phyloP scores from a whole-genome alignment of 495 filamentous ascomycete genomes.

The Trichocladium uniseriatum region DNA sequence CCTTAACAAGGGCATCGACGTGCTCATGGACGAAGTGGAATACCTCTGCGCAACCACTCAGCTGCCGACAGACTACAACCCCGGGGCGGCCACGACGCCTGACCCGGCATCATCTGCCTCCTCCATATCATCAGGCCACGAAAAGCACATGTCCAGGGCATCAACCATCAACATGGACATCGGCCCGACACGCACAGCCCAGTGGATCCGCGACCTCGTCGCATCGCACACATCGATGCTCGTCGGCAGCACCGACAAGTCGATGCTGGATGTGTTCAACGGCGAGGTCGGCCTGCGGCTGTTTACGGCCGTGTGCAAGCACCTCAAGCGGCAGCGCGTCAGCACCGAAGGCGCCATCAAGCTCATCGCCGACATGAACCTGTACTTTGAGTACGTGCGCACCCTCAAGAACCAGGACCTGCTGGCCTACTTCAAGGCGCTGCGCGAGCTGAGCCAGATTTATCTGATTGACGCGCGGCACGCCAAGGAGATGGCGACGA shows the following conservation, averaged over 20 bases:
- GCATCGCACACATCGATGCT: slow-evolving; percentile 85
- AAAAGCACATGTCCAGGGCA: slow-evolving; percentile 2
- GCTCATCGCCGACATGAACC: slow-evolving; percentile 92
- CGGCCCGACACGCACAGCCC: slow-evolving; percentile 69
- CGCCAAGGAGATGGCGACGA: slow-evolving; percentile 87
- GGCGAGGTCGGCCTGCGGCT: slow-evolving; percentile 92
- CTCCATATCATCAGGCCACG: slow-evolving; percentile 12
- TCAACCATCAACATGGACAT: slow-evolving; percentile 53
- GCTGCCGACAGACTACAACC: slow-evolving; percentile 82
- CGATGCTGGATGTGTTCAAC: slow-evolving; percentile 96
- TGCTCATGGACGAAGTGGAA: slow-evolving; percentile 96
- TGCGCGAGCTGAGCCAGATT: slow-evolving; percentile 89
- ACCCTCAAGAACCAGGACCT: slow-evolving; percentile 75
- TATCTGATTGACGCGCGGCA: slow-evolving; percentile 83
- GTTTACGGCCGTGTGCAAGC: slow-evolving; percentile 86
- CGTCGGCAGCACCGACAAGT: slow-evolving; percentile 87
- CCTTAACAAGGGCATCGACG: slow-evolving; percentile 93
- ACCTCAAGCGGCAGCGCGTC: slow-evolving; percentile 91
- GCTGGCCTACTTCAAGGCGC: slow-evolving; percentile 78
- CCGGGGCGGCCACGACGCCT: slow-evolving; percentile 37
- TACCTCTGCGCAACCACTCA: slow-evolving; percentile 88
- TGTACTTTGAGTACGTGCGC: slow-evolving; percentile 77
- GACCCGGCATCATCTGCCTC: slow-evolving; percentile 19
- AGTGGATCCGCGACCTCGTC: slow-evolving; percentile 72
- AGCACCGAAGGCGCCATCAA: slow-evolving; percentile 82